phyloP scores from a whole-genome alignment of 495 filamentous ascomycete genomes.

The Penicillium soppii region DNA sequence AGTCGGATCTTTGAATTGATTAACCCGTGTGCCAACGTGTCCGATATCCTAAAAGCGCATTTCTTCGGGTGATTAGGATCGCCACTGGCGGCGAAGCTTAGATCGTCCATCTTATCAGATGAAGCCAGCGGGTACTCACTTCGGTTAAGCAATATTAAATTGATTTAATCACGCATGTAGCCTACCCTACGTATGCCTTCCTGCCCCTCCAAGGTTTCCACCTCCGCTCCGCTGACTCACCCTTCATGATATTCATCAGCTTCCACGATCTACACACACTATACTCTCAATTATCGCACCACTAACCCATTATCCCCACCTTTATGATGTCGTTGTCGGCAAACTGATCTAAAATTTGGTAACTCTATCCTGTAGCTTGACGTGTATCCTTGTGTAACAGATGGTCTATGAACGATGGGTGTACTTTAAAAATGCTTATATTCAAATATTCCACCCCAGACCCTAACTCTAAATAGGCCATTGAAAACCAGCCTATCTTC shows the following conservation, averaged over 20 bases:
- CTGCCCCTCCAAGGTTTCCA: neutral
- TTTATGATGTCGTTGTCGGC: neutral
- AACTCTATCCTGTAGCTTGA: neutral
- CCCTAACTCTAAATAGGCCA: too few species aligned
- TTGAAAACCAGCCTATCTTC: too few species aligned
- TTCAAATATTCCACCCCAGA: neutral
- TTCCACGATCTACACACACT: neutral
- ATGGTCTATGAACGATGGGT: neutral
- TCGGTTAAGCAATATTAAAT: neutral
- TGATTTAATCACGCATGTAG: too few species aligned
- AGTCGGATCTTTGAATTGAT: too few species aligned
- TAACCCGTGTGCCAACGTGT: too few species aligned
- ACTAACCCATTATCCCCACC: neutral
- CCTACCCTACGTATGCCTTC: too few species aligned
- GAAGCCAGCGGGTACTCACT: neutral
- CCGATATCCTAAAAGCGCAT: neutral
- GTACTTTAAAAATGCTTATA: too few species aligned
- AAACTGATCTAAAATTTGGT: neutral
- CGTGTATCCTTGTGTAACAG: neutral
- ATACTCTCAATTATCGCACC: neutral
- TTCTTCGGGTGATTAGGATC: constrained; percentile 7
- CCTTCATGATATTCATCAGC: neutral
- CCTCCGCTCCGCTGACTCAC: neutral
- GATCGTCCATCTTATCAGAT: constrained; percentile 20
- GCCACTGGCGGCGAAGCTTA: constrained; percentile 4